These are phyloP conservation scores for Tilletia walkeri DNA, from an alignment of 1,284 basidiomycete species.

Conservation along the genomic window DNA sequence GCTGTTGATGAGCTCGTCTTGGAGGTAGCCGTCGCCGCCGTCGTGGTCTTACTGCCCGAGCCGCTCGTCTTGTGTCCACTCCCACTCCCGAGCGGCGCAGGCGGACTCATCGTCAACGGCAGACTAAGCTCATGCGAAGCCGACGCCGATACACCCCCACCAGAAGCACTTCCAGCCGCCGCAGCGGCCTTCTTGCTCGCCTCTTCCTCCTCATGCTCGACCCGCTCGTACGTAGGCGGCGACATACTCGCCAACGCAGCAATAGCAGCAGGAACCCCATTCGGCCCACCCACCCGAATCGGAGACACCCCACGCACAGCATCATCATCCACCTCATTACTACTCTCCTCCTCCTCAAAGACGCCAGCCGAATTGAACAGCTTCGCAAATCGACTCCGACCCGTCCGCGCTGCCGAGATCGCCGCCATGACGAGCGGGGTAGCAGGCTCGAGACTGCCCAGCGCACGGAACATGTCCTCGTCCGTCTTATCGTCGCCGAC, in stretches of 20 bases:
- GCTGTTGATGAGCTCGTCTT: not conserved
- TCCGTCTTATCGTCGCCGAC: slow-evolving; percentile 93
- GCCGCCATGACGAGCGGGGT: slow-evolving; percentile 5
- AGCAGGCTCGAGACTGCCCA: slow-evolving; percentile 34
- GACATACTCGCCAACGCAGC: slow-evolving; percentile 13
- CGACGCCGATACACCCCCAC: not conserved
- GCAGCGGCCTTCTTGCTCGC: not conserved
- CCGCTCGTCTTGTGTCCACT: slow-evolving; percentile 1
- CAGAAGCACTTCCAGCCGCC: not conserved
- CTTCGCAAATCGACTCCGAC: not conserved
- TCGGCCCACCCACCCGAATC: slow-evolving; percentile 12
- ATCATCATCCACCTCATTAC: slow-evolving; percentile 11
- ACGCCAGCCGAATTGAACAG: not conserved
- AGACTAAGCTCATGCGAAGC: not conserved
- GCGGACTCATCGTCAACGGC: slow-evolving; percentile 14
- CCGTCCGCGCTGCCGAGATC: not conserved
- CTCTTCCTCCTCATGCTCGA: slow-evolving; percentile 10
- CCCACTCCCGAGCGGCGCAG: slow-evolving; percentile 5
- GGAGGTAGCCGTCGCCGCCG: not conserved
- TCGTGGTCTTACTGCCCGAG: not conserved
- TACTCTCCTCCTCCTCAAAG: not conserved
- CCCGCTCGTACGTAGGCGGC: slow-evolving; percentile 15
- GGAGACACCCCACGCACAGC: not conserved
- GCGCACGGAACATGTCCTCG: slow-evolving; percentile 53
- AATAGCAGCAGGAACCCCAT: slow-evolving; percentile 6